Percentiles rank a stretch among this genome's conserved stretches.
phyloP scores from a whole-genome alignment of 2,329 filamentous ascomycete genomes.

The Atkinsonella hypoxylon region DNA sequence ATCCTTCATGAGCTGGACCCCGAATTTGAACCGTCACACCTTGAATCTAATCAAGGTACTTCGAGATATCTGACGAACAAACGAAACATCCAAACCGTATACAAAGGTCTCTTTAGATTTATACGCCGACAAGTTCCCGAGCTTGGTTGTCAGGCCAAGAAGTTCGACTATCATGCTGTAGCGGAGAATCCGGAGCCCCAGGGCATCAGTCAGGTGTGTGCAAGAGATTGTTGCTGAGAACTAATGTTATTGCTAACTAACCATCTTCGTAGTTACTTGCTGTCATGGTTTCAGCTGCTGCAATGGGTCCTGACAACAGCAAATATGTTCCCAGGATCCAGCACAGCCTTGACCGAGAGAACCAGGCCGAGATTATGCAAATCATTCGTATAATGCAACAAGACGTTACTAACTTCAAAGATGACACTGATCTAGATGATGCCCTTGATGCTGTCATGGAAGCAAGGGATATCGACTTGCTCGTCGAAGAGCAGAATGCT shows the following conservation, averaged over 20 bases:
- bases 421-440: constrained; percentile 27
- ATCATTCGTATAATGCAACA: constrained; percentile 31
- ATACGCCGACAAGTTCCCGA: constrained; percentile 40
- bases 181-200: constrained; percentile 43
- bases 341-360: constrained; percentile 27
- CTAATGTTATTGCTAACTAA: background rate
- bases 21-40: constrained; percentile 41
- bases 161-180: constrained; percentile 44
- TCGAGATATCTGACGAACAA: constrained; percentile 35
- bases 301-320: constrained; percentile 44
- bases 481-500: constrained; percentile 44
- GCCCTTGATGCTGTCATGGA: constrained; percentile 28
- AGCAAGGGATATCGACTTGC: constrained; percentile 40
- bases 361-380: constrained; percentile 33
- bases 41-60: constrained; percentile 33
- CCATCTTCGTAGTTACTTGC: constrained; percentile 41
- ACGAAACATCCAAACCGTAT: constrained; percentile 40
- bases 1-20: constrained; percentile 46
- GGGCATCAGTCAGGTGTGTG: constrained; percentile 38
- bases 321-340: constrained; percentile 39
- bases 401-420: constrained; percentile 23
- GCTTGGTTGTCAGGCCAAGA: constrained; percentile 38
- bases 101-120: constrained; percentile 42
- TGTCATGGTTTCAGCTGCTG: constrained; percentile 48
- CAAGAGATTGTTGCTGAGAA: constrained; percentile 12